These are phyloP conservation scores for Naganishia randhawae DNA, from an alignment of 768 basidiomycete species.

Conservation along the genomic window DNA sequence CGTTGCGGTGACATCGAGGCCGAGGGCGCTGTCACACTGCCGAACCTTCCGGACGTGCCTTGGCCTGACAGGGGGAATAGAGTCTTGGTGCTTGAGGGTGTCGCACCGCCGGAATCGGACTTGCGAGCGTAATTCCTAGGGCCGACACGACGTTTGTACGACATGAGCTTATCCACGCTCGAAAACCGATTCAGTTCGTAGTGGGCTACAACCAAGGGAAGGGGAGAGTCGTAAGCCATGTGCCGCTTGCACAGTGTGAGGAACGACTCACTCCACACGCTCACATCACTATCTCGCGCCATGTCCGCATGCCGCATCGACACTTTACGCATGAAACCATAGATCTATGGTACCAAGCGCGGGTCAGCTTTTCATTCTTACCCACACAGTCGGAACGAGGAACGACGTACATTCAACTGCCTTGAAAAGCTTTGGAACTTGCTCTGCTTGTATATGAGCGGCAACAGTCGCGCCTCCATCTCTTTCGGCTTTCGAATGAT, in stretches of 20 bases:
- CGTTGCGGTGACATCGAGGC: background rate
- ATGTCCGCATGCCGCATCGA: constrained; percentile 67
- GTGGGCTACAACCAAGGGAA: constrained; percentile 67
- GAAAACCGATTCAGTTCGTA: constrained; percentile 88
- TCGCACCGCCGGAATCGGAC: constrained; percentile 1
- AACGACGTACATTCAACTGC: constrained; percentile 86
- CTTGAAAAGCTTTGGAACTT: constrained; percentile 95
- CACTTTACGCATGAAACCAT: constrained; percentile 97
- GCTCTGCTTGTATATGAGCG: constrained; percentile 90
- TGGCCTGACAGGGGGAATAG: background rate
- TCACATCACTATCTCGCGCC: constrained; percentile 82
- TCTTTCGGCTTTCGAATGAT: constrained; percentile 92
- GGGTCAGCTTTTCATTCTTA: constrained; percentile 33
- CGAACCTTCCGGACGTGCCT: background rate
- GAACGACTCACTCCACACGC: constrained; percentile 81
- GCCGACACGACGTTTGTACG: constrained; percentile 91
- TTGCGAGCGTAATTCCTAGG: constrained; percentile 84
- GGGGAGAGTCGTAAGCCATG: constrained; percentile 3
- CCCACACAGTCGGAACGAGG: background rate
- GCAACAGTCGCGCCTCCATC: constrained; percentile 87
- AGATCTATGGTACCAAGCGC: constrained; percentile 62
- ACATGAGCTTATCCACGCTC: constrained; percentile 80
- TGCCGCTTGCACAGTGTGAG: background rate
- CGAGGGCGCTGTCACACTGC: background rate
- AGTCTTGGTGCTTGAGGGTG: background rate